Base-by-base conservation (phyloP, 176 grass and related monocot genomes). In the Typha latifolia region DNA sequence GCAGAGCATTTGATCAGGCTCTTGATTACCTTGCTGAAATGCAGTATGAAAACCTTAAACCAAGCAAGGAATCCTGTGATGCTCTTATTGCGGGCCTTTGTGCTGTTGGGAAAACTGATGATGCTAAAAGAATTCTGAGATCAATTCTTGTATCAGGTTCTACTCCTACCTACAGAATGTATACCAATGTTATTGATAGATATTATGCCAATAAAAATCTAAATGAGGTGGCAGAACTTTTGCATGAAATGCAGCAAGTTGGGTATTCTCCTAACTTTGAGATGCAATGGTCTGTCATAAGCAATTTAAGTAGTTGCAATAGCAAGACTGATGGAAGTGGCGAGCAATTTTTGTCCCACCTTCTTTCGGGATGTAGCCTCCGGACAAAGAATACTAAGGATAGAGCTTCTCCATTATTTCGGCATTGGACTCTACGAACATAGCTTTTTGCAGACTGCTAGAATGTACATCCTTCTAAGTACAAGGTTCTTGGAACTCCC, bases 251-350 rank as follows among this genome's bases (percentile, higher is more conserved):
- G 93, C 76, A 97, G 68, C 79, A 76, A 79, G 80, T 72, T 70
- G 85, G 93, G 50, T 62, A 87, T 64, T 51, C 56, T 37, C 85
- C 93, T n/a, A 92, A 97, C 61, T 97, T 97, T 80, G 85, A 97
- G 66, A 89, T 82, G 62, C 93, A 92, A 65, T 97, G 93, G 93
- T 92, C 88, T 73, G 43, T 97, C 43, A 97, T 97, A 84, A 97
- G 85, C 74, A 88, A 89, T 77, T 91, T 96, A 71, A 85, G 77
- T 70, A 80, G 64, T 34, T 72, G 48, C 19, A 75, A 34, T 27
- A 73, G 75, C 62, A 92, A 80, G 55, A 69, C 50, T 53, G 77
- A 74, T 63, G 77, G 64, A 70, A 63, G 71, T 63, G 49, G 49
- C 75, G 78, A 66, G 15, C 68, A 76, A 31, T 86, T 97, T 84